Evolutionary conservation across 805 yeast species (phyloP).

Genomic region (Candida koratica): DNA sequence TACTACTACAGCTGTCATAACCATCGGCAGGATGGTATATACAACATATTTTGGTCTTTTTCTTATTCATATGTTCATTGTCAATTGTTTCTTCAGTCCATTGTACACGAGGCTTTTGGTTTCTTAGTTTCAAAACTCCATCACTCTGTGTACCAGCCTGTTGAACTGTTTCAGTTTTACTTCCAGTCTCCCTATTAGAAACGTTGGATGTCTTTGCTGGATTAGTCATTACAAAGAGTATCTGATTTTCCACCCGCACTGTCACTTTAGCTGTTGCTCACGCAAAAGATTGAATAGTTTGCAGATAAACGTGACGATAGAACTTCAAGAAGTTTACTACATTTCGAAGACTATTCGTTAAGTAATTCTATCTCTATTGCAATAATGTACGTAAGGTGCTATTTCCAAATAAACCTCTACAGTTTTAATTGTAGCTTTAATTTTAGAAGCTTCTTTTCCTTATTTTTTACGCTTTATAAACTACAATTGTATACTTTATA

Average conservation of each 20-base stretch:
- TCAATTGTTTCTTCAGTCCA: conserved; percentile 89
- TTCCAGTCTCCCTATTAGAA: background rate
- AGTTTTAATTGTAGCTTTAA: no score
- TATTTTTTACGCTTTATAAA: no score
- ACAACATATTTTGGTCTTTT: conserved; percentile 88
- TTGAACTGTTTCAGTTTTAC: background rate
- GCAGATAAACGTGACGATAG: no score
- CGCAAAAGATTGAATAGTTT: no score
- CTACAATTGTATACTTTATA: no score
- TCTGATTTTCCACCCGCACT: conserved; percentile 2
- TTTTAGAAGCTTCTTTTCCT: no score
- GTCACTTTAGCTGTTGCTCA: no score
- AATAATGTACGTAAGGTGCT: no score
- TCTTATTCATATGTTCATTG: conserved; percentile 83
- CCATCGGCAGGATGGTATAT: conserved; percentile 75
- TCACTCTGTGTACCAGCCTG: conserved; percentile 6
- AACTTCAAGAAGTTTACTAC: no score
- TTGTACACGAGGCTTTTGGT: conserved; percentile 47
- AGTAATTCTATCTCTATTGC: no score
- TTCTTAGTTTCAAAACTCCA: conserved; percentile 6
- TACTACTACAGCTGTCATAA: conserved; percentile 29
- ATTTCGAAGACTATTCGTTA: no score
- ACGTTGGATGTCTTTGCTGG: conserved; percentile 1
- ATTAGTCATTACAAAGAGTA: background rate
- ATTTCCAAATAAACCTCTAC: no score